Conservation (phyloP, 805 yeast genomes). For the Metschnikowia lachancei region DNA sequence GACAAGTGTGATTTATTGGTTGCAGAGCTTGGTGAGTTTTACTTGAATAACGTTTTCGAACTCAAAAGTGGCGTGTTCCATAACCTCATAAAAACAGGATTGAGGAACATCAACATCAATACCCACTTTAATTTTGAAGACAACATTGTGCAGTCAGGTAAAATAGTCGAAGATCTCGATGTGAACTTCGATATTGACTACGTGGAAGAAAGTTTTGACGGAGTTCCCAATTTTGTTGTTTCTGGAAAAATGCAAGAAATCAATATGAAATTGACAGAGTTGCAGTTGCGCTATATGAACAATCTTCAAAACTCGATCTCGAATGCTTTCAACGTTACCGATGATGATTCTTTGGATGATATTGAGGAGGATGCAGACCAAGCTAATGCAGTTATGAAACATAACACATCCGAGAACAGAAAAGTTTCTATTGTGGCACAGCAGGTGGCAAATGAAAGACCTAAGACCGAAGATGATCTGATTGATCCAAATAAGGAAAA, state of each 20-base stretch:
- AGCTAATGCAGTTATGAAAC: constrained; percentile 51
- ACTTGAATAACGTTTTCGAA: constrained; percentile 59
- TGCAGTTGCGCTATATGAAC: constrained; percentile 60
- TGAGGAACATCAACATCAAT: constrained; percentile 66
- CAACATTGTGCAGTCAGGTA: constrained; percentile 48
- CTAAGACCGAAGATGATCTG: constrained; percentile 7
- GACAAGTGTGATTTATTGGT: constrained; percentile 57
- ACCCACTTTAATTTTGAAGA: constrained; percentile 55
- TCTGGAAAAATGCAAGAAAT: constrained; percentile 61
- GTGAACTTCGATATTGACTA: constrained; percentile 58
- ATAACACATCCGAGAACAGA: constrained; percentile 14
- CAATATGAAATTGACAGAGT: constrained; percentile 65
- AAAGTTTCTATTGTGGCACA: not conserved
- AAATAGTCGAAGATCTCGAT: constrained; percentile 66
- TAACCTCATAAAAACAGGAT: constrained; percentile 64
- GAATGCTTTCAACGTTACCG: constrained; percentile 44
- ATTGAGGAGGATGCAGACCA: constrained; percentile 61
- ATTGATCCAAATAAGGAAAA: constrained; percentile 30
- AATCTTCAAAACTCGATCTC: constrained; percentile 56
- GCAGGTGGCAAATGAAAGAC: not conserved
- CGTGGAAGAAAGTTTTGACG: constrained; percentile 37
- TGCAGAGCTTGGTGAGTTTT: constrained; percentile 79
- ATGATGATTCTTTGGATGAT: constrained; percentile 47
- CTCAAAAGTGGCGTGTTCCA: constrained; percentile 28
- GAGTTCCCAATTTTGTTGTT: constrained; percentile 49